A percentile compares a stretch with the other conserved stretches of the same genome.
phyloP scores from a whole-genome alignment of 1,284 basidiomycete genomes.

The Microbotryum intermedium region DNA sequence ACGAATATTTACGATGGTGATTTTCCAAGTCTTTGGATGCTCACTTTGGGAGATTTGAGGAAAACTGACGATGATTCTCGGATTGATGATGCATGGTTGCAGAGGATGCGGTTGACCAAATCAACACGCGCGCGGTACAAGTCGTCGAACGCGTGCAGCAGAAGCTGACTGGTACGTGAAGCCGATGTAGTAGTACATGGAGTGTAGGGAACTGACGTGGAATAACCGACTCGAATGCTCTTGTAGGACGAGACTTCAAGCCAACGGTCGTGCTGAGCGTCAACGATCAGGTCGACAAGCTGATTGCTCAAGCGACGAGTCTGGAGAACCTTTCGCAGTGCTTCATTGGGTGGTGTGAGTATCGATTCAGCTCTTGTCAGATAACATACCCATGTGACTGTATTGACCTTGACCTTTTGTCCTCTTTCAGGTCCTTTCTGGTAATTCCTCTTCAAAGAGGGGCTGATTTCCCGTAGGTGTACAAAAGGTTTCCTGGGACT shows the following conservation, averaged over 20 bases:
- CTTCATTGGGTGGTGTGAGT: slow-evolving; percentile 73
- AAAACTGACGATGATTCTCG: not conserved
- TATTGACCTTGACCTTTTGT: not conserved
- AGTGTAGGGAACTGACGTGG: not conserved
- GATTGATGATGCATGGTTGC: slow-evolving; percentile 11
- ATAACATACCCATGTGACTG: too few relatives aligned
- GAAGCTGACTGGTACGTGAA: slow-evolving; percentile 69
- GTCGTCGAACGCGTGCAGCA: slow-evolving; percentile 89
- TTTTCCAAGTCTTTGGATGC: not conserved
- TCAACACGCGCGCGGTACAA: slow-evolving; percentile 77
- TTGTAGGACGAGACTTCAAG: slow-evolving; percentile 76
- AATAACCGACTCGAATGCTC: too few relatives aligned
- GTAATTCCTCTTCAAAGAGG: not conserved
- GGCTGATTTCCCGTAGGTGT: too few relatives aligned
- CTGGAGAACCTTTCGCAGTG: slow-evolving; percentile 90
- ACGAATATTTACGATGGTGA: slow-evolving; percentile 32
- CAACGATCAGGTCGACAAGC: slow-evolving; percentile 63
- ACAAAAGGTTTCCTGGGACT: too few relatives aligned
- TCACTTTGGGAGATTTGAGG: slow-evolving; percentile 37
- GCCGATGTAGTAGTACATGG: not conserved
- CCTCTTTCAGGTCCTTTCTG: not conserved
- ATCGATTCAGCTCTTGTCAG: too few relatives aligned
- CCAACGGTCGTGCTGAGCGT: slow-evolving; percentile 65
- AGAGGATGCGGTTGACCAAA: slow-evolving; percentile 62
- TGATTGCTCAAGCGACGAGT: slow-evolving; percentile 82